Evolutionary conservation across 2,329 filamentous ascomycete species (phyloP).

Genomic region (Penicillium sp.): DNA sequence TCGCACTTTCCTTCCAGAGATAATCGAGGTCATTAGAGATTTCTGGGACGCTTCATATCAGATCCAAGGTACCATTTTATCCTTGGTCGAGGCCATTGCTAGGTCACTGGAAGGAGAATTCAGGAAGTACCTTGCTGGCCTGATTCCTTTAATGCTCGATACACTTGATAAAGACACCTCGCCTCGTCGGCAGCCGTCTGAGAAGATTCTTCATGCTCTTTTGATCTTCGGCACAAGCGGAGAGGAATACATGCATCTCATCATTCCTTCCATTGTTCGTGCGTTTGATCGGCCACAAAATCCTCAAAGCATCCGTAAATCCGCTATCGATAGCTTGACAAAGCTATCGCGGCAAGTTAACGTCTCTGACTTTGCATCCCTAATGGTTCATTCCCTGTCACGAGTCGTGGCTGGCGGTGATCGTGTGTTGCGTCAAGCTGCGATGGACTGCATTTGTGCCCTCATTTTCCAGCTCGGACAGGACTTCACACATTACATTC

Average conservation of each 20-base stretch:
- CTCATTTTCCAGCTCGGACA: slow-evolving; percentile 94
- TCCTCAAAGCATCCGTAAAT: slow-evolving; percentile 73
- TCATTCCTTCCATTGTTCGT: slow-evolving; percentile 90
- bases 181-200: slow-evolving; percentile 73
- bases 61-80: slow-evolving; percentile 86
- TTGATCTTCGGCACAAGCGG: slow-evolving; percentile 92
- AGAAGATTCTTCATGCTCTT: slow-evolving; percentile 90
- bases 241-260: slow-evolving; percentile 99
- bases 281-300: slow-evolving; percentile 89
- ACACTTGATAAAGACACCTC: slow-evolving; percentile 84
- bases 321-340: slow-evolving; percentile 90
- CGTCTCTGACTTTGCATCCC: slow-evolving; percentile 91
- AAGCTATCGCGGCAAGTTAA: slow-evolving; percentile 96
- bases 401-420: slow-evolving; percentile 75
- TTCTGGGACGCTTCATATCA: slow-evolving; percentile 82
- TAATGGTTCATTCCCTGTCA: slow-evolving; percentile 91
- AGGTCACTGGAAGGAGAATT: slow-evolving; percentile 95
- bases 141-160: slow-evolving; percentile 90
- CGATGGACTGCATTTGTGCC: slow-evolving; percentile 89
- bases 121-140: slow-evolving; percentile 85
- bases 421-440: slow-evolving; percentile 69
- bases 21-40: slow-evolving; percentile 80
- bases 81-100: slow-evolving; percentile 89
- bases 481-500: slow-evolving; percentile 91
- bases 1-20: slow-evolving; percentile 80